Evolutionary conservation across 2,329 filamentous ascomycete species (phyloP), one percentile per base, ranked within the genome.

Genomic region (Trichophyton verrucosum): DNA sequence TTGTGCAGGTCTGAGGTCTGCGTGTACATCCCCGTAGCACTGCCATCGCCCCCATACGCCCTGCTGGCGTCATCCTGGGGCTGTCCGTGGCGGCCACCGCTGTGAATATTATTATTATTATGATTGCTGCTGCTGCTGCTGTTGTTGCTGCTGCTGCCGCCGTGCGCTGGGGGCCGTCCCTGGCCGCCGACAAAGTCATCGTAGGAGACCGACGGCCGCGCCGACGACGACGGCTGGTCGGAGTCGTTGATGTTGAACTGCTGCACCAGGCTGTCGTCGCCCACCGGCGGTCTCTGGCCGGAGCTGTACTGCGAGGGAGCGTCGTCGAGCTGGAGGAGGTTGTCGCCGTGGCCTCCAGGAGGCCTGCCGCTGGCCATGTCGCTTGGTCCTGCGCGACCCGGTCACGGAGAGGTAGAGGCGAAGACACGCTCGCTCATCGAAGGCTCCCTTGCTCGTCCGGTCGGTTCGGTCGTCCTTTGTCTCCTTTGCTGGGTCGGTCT

Each of bases 191-290:
- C 86, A 73, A 96, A 97, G 69, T 94, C 88, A 79, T 96, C 92
- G 75, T 96, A 96, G 62, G 91, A 95, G 59, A 92, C 85, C 27
- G 91, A 96, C 59, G 91, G 89, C 66, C 92, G 87, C 61, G 84
- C 76, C 64, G 24, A 27, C 24, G 84, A 76, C 64, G 82, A 82
- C 55, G 81, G 77, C 67, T 81, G 78, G 65, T 88, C 83, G 64
- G 80, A 78, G 65, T 84, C 80, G 69, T 88, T 81, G 70, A 87
- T 84, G 69, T 87, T 82, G 76, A 89, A 91, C 65, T 84, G 84
- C 71, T 85, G 82, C 70, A 92, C 77, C 56, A 95, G 79, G 66
- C 91, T 85, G 66, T 95, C 87, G 72, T 96, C 91, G 72, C 86
- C 86, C 63, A 88, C 78, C n/a, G 87, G 83, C 57, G 91, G 86